A percentile compares a stretch with the other conserved stretches of the same genome.
phyloP scores from a whole-genome alignment of 2,329 filamentous ascomycete genomes.

The Nakataea oryzae region DNA sequence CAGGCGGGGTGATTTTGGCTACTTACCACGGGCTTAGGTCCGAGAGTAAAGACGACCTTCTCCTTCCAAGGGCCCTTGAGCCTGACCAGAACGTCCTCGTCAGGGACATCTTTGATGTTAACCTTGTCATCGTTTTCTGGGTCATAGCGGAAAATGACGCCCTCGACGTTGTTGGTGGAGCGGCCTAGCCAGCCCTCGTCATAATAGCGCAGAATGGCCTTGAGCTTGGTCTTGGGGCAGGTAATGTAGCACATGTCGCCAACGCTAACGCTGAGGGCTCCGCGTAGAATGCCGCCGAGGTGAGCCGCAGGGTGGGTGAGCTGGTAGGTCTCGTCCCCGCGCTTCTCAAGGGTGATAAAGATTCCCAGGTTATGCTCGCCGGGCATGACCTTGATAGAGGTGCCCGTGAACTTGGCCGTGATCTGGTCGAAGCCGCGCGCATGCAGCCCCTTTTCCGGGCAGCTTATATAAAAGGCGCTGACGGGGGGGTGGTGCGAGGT shows the following conservation, averaged over 20 bases:
- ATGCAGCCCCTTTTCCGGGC: conserved; percentile 78
- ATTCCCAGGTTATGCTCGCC: conserved; percentile 94
- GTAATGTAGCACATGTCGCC: conserved; percentile 82
- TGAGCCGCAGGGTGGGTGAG: conserved; percentile 92
- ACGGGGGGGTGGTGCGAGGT: conserved; percentile 97
- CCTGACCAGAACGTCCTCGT: conserved; percentile 71
- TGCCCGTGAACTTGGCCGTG: conserved; percentile 94
- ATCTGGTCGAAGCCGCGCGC: conserved; percentile 93
- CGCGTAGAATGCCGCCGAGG: conserved; percentile 76
- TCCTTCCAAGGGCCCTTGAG: conserved; percentile 83
- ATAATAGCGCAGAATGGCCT: conserved; percentile 84
- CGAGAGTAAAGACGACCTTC: conserved; percentile 50
- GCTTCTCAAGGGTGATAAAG: conserved; percentile 75
- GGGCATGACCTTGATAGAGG: conserved; percentile 81
- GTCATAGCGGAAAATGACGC: conserved; percentile 84
- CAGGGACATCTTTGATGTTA: conserved; percentile 75
- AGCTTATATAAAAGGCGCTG: conserved; percentile 89
- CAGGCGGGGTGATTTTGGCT: neutral
- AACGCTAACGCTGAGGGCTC: conserved; percentile 81
- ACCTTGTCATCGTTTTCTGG: conserved; percentile 73
- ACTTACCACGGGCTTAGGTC: conserved; percentile 52
- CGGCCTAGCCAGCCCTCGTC: conserved; percentile 94
- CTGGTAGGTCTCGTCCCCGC: conserved; percentile 84
- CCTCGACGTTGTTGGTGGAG: conserved; percentile 83
- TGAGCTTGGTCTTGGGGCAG: conserved; percentile 82